phyloP scores from a whole-genome alignment of 2,329 filamentous ascomycete genomes.

The Fusarium nanum region DNA sequence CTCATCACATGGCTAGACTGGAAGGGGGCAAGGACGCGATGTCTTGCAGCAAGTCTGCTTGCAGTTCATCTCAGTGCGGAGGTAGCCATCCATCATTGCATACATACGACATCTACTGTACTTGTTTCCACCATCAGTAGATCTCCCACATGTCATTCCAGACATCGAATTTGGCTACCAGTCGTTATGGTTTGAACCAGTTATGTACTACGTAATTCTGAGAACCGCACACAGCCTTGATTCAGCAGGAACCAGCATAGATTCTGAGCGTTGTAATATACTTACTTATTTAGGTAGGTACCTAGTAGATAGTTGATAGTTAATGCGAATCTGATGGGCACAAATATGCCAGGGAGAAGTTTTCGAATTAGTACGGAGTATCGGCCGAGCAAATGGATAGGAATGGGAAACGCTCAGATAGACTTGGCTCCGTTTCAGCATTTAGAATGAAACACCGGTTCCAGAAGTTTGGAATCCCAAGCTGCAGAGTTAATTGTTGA shows the following conservation, averaged over 20 bases:
- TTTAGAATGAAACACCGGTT: constrained; percentile 2
- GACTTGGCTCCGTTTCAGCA: constrained; percentile 29
- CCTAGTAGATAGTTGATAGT: background rate
- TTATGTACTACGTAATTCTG: background rate
- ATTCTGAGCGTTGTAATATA: background rate
- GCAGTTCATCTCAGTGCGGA: constrained; percentile 20
- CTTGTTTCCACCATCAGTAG: background rate
- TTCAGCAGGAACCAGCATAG: constrained; percentile 18
- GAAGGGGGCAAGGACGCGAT: constrained; percentile 31
- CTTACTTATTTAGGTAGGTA: background rate
- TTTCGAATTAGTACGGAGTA: constrained; percentile 6
- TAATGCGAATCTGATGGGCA: background rate
- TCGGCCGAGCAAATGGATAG: background rate
- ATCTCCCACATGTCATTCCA: constrained; percentile 10
- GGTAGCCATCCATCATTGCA: constrained; percentile 9
- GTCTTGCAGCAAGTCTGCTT: constrained; percentile 28
- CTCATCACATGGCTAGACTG: constrained; percentile 39
- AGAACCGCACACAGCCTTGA: constrained; percentile 21
- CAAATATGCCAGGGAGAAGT: background rate
- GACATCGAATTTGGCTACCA: background rate
- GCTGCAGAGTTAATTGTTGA: constrained; percentile 7
- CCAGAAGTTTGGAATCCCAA: constrained; percentile 13
- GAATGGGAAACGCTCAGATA: background rate
- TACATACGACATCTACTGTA: background rate
- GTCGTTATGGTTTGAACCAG: background rate